Percentiles rank a stretch among this genome's conserved stretches.
Evolutionary conservation across 495 filamentous ascomycete species (phyloP).

Genomic region (Aspergillus haitiensis): DNA sequence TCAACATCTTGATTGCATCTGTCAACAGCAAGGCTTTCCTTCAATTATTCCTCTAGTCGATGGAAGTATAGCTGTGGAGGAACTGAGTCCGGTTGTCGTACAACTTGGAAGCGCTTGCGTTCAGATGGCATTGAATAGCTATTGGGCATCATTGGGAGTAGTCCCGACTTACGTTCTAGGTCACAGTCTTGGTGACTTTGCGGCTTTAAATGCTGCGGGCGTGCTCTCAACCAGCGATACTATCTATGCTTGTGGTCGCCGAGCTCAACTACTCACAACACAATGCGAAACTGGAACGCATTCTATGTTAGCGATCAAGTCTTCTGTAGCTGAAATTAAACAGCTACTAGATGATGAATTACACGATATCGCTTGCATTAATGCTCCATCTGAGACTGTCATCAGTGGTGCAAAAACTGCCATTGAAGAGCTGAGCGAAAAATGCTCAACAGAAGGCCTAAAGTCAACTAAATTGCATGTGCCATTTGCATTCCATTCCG

Average conservation of each 20-base stretch:
- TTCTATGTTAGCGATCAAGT: slow-evolving; percentile 51
- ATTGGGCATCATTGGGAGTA: slow-evolving; percentile 80
- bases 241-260: slow-evolving; percentile 69
- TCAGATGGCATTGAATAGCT: slow-evolving; percentile 80
- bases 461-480: slow-evolving; percentile 68
- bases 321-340: slow-evolving; percentile 31
- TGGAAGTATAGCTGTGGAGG: slow-evolving; percentile 44
- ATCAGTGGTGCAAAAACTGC: slow-evolving; percentile 51
- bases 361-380: slow-evolving; percentile 52
- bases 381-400: slow-evolving; percentile 44
- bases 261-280: slow-evolving; percentile 70
- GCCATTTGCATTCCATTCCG: slow-evolving; percentile 76
- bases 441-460: slow-evolving; percentile 52
- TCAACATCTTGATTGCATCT: slow-evolving; percentile 67
- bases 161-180: slow-evolving; percentile 75
- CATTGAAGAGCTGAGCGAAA: slow-evolving; percentile 58
- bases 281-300: slow-evolving; percentile 71
- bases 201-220: slow-evolving; percentile 73
- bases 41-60: slow-evolving; percentile 65
- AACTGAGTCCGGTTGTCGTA: slow-evolving; percentile 70
- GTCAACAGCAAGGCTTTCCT: slow-evolving; percentile 66
- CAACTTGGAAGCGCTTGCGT: slow-evolving; percentile 77
- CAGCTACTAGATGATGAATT: slow-evolving; percentile 25
- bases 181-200: slow-evolving; percentile 77
- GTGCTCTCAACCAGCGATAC: slow-evolving; percentile 72